phyloP scores from a whole-genome alignment of 2,329 filamentous ascomycete species.

The Teratosphaeria gauchensis region DNA sequence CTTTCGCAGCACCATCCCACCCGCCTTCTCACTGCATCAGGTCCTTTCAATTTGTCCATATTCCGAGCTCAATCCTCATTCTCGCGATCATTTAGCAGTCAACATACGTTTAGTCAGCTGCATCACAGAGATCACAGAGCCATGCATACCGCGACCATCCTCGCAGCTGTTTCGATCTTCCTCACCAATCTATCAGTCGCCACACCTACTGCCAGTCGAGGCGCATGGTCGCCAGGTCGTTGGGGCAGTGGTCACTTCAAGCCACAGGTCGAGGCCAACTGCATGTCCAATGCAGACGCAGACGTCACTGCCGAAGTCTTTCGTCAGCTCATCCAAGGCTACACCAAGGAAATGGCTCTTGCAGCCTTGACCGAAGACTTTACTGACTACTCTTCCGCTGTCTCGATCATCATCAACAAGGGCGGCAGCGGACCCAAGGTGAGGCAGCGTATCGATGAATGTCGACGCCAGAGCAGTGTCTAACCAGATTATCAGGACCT shows the following conservation, averaged over 20 bases:
- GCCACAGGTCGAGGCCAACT: not conserved
- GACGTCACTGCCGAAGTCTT: conserved; percentile 13
- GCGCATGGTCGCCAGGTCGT: not conserved
- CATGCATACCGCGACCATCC: not conserved
- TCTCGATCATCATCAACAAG: conserved; percentile 17
- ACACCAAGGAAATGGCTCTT: conserved; percentile 13
- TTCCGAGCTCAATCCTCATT: too few relatives aligned
- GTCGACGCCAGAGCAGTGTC: not conserved
- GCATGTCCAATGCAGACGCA: conserved; percentile 6
- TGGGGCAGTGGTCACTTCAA: not conserved
- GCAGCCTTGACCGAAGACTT: conserved; percentile 14
- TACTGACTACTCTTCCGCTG: conserved; percentile 18
- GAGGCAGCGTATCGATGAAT: not conserved
- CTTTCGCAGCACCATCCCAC: too few relatives aligned
- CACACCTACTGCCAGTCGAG: not conserved
- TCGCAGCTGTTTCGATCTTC: not conserved
- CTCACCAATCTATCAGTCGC: not conserved
- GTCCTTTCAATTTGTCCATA: too few relatives aligned
- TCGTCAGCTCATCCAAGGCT: conserved; percentile 16
- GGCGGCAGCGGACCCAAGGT: conserved; percentile 10
- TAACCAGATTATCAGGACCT: conserved; percentile 1
- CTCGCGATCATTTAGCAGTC: too few relatives aligned
- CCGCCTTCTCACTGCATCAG: too few relatives aligned
- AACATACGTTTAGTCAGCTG: too few relatives aligned
- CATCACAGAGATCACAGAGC: not conserved